Evolutionary conservation across 768 basidiomycete genomes (phyloP).

Genomic region (Tylopilus felleus): DNA sequence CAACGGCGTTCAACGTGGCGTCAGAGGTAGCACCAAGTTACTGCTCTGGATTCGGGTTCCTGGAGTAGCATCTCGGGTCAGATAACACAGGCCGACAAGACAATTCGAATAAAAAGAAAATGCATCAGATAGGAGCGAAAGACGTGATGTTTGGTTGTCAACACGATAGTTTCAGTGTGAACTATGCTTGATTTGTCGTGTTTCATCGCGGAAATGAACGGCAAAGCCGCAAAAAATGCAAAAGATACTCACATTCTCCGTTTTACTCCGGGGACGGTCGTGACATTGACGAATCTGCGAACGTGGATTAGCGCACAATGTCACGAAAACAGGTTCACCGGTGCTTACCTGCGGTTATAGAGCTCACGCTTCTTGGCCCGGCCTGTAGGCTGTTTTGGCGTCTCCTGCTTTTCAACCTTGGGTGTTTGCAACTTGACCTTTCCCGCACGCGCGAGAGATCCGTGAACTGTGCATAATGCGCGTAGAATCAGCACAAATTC

Average conservation of each 20-base stretch:
- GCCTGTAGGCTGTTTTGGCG: slow-evolving; percentile 95
- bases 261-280: slow-evolving; percentile 82
- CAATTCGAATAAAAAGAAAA: neutral
- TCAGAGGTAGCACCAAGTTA: neutral
- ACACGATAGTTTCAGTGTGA: slow-evolving; percentile 91
- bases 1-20: neutral
- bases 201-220: slow-evolving; percentile 22
- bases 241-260: slow-evolving; percentile 86
- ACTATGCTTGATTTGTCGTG: slow-evolving; percentile 72
- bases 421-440: slow-evolving; percentile 98
- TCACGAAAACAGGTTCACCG: neutral
- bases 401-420: slow-evolving; percentile 97
- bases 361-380: slow-evolving; percentile 94
- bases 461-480: slow-evolving; percentile 65
- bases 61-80: slow-evolving; percentile 6
- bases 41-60: slow-evolving; percentile 17
- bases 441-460: slow-evolving; percentile 97
- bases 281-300: slow-evolving; percentile 85
- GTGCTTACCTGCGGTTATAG: slow-evolving; percentile 85
- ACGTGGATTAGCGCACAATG: neutral
- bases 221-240: slow-evolving; percentile 40
- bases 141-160: slow-evolving; percentile 82
- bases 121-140: slow-evolving; percentile 99
- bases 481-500: neutral
- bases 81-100: neutral